Base-by-base conservation (phyloP, 306 rosid species). In the Psophocarpus tetragonolobus region DNA sequence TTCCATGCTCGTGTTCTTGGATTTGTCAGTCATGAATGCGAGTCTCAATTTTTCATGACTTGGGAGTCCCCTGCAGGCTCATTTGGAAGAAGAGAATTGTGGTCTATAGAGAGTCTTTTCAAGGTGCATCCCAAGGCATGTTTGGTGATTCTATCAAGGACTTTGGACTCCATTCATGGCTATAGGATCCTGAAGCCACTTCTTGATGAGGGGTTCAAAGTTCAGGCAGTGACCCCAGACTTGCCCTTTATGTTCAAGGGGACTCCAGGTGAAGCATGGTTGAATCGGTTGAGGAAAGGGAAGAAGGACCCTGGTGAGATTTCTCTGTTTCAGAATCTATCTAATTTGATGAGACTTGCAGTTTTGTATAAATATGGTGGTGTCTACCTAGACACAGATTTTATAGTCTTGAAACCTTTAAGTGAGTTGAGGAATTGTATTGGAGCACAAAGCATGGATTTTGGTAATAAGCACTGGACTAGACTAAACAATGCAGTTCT, bases 261-360 rank as follows among this genome's bases (percentile, higher is more conserved):
- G 17, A 90, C 93, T 5, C 86, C 84, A 17, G 95, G 90, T 8
- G 85, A 85, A 79, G 44, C 74, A 26, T 91, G 92, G 96, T 78
- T 87, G 68, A 42, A 71, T 12, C 89, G 81, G 35, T 86, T 95
- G 77, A 86, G 66, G 70, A 71, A 68, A 32, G 98, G 97, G 60
- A 86, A 87, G 17, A 86, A 65, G 65, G 97, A 92, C 76, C 98
- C 97, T 5, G 98, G 98, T 61, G 87, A 83, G 86, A 91, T 92
- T 81, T 89, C 93, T 23, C 71, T 92, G 72, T 80, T 85, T 68
- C 97, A 91, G 83, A 92, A 95, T 44, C 84, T 88, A 61, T 92
- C 97, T 5, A 92, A 95, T 76, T 39, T 95, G 38, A 68, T 92
- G 17, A 88, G 97, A 67, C 91, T 92, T 1, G 89, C 86, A 38